Percentiles rank a stretch among this genome's conserved stretches.
These are phyloP conservation scores for Venturia carpophila DNA, from an alignment of 2,329 filamentous ascomycete genomes.

Conservation along the genomic window DNA sequence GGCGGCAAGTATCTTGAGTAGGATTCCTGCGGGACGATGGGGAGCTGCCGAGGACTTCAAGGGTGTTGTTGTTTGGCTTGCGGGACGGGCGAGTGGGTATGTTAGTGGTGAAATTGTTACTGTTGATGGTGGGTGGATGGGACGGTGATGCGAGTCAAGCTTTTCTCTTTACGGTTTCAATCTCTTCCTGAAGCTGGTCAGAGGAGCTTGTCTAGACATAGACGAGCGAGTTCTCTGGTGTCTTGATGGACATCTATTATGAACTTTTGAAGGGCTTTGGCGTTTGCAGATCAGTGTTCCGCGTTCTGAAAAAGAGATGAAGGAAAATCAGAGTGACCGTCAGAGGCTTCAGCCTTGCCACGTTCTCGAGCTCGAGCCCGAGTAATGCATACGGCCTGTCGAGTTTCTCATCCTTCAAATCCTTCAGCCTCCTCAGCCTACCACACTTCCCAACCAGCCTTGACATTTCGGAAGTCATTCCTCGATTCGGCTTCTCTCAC, in stretches of 20 bases:
- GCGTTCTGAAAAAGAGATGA: too few species aligned
- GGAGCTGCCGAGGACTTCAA: slow-evolving; percentile 81
- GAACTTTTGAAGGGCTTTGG: too few species aligned
- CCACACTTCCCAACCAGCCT: neutral
- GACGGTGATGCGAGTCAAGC: slow-evolving; percentile 45
- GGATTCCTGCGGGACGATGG: slow-evolving; percentile 82
- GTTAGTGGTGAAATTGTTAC: slow-evolving; percentile 74
- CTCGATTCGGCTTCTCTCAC: neutral
- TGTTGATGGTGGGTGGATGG: slow-evolving; percentile 93
- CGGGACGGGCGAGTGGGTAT: slow-evolving; percentile 68
- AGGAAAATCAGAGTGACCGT: too few species aligned
- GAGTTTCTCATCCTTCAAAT: neutral
- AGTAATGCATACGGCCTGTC: too few species aligned
- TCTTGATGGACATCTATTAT: too few species aligned
- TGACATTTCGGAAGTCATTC: neutral
- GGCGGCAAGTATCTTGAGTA: slow-evolving; percentile 63
- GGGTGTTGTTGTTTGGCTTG: slow-evolving; percentile 69
- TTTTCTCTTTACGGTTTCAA: neutral
- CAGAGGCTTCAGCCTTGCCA: neutral
- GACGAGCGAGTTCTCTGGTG: neutral
- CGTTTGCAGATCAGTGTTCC: too few species aligned
- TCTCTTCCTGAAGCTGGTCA: neutral
- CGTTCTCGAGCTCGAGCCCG: too few species aligned
- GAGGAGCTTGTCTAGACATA: neutral
- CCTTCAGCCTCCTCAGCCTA: neutral